Evolutionary conservation across 1,139 yeast species (phyloP).

Genomic region (Pichia sp.): DNA sequence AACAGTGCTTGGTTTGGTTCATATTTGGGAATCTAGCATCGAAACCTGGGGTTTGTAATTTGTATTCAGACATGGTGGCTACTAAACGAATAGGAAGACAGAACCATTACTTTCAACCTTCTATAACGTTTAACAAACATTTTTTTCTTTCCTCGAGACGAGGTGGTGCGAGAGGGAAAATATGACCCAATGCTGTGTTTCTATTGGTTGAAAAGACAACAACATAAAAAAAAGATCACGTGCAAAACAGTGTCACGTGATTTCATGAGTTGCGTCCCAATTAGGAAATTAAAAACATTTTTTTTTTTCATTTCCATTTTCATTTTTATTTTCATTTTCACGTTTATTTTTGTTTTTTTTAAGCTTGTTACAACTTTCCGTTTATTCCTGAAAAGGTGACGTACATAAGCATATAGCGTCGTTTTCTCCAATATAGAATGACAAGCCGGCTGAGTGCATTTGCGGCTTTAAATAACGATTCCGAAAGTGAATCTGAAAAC

Average conservation of each 20-base stretch:
- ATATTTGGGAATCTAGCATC: slow-evolving; percentile 94
- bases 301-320: neutral
- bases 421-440: neutral
- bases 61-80: slow-evolving; percentile 29
- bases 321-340: neutral
- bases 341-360: too few species aligned
- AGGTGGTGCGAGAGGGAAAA: too few species aligned
- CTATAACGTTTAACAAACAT: too few species aligned
- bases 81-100: neutral
- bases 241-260: too few species aligned
- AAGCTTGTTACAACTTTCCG: too few species aligned
- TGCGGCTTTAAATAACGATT: slow-evolving; percentile 34
- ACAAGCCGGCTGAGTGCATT: slow-evolving; percentile 38
- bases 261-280: neutral
- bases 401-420: too few species aligned
- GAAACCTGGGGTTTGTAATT: slow-evolving; percentile 75
- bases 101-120: too few species aligned
- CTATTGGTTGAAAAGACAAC: too few species aligned
- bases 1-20: slow-evolving; percentile 97
- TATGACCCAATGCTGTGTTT: too few species aligned
- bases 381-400: too few species aligned
- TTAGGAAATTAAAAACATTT: neutral
- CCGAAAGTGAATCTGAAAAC: neutral
- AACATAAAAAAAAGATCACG: too few species aligned
- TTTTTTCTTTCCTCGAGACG: too few species aligned